Evolutionary conservation across 2,329 filamentous ascomycete species (phyloP).

Genomic region (Cladobotryum protrusum): DNA sequence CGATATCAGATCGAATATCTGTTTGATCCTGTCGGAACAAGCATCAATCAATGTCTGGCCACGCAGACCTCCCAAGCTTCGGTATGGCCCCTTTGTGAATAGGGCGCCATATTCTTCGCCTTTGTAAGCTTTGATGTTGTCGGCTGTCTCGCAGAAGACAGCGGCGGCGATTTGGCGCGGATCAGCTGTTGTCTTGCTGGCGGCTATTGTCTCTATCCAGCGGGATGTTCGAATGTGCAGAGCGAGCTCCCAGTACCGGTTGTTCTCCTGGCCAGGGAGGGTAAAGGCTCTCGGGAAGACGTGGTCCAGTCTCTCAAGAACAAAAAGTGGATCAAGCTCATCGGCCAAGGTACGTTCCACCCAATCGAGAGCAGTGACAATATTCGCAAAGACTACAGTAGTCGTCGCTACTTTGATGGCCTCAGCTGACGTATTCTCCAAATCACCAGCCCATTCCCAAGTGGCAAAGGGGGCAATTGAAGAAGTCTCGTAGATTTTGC

Average conservation of each 20-base stretch:
- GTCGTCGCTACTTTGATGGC: conserved; percentile 2
- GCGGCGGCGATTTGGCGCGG: conserved; percentile 19
- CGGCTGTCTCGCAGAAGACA: conserved; percentile 24
- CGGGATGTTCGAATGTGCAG: conserved; percentile 33
- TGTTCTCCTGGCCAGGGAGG: conserved; percentile 10
- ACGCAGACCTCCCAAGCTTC: conserved; percentile 16
- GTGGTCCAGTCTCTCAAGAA: conserved; percentile 27
- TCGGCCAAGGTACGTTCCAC: conserved; percentile 14
- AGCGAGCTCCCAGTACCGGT: conserved; percentile 18
- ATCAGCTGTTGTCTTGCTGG: conserved; percentile 6
- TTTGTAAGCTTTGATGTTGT: not conserved
- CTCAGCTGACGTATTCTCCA: conserved; percentile 1
- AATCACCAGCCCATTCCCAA: conserved; percentile 13
- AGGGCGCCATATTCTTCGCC: conserved; percentile 7
- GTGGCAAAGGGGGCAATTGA: conserved; percentile 23
- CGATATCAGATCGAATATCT: conserved; percentile 9
- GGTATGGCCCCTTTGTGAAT: conserved; percentile 21
- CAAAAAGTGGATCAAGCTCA: conserved; percentile 14
- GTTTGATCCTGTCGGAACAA: conserved; percentile 18
- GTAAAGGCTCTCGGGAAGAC: conserved; percentile 26
- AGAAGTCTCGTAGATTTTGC: conserved; percentile 19
- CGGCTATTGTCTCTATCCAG: conserved; percentile 24
- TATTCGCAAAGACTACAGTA: conserved; percentile 28
- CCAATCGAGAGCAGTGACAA: conserved; percentile 28
- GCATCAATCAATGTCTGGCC: conserved; percentile 15